Base-by-base conservation (phyloP, 1,284 basidiomycete genomes). In the Heterobasidion irregulare region DNA sequence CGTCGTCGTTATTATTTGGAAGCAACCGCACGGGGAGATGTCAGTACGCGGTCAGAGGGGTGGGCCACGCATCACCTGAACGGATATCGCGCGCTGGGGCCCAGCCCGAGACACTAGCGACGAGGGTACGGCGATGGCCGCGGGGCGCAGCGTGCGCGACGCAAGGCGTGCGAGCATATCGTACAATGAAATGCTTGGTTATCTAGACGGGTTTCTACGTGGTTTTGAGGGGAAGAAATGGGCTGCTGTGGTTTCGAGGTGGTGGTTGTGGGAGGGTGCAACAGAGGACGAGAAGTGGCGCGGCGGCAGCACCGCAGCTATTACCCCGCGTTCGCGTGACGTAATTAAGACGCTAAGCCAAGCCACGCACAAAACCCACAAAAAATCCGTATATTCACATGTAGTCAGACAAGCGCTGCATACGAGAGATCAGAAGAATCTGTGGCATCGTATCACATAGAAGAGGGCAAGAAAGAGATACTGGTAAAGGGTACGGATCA, bases 31-130 rank as follows among this genome's bases (percentile, higher is more conserved):
- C 44, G 44, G 47, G 47, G 54, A 51, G 51, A 33, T 52, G 52
- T 48, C 50, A 57, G 52, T 54, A 44, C 55, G 50, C 47, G 59
- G 44, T 46, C 41, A 43, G 44, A 50, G 52, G 51, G 47, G 52
- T 53, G 55, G 51, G 51, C 33, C 34, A 47, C 52, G 52, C 49
- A 47, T 59, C 52, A 61, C 60, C 60, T 61, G 60, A 47, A 61
- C 55, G 50, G 59, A 61, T 54, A 61, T 58, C 43, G 60, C 50
- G 50, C 60, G 59, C 51, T 52, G 44, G 19, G 55, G 47, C 15
- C 32, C 26, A 38, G 53, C 38, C 38, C 38, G 54, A 16, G 57
- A 19, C 26, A 26, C 26, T 26, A 26, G 26, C 26, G 26, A 26
- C 26, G 26, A 19, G 43, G n/a, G 45, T 33, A 5, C n/a, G 46